These are phyloP conservation scores for Gossypium arboreum DNA, from an alignment of 345 rosid genomes.

Conservation along the genomic window DNA sequence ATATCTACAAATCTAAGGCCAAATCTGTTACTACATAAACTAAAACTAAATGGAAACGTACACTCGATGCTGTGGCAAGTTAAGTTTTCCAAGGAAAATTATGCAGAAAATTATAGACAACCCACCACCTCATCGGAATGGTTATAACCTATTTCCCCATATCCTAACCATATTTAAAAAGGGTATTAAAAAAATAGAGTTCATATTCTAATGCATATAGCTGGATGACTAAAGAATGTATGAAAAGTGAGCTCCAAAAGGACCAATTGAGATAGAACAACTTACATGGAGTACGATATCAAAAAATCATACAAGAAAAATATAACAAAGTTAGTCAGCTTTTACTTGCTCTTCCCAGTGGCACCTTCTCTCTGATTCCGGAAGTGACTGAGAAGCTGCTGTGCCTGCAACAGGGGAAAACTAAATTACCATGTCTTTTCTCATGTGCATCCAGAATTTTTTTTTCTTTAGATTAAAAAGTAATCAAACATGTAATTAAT, in stretches of 20 bases:
- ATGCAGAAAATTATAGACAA: background rate
- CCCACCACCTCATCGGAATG: background rate
- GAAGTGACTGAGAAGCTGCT: slow-evolving; percentile 89
- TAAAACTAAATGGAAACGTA: slow-evolving; percentile 9
- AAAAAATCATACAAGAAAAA: slow-evolving; percentile 13
- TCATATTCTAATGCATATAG: slow-evolving; percentile 14
- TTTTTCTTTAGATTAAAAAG: background rate
- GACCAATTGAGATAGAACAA: slow-evolving; percentile 8
- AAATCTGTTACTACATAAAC: slow-evolving; percentile 7
- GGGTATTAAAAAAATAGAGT: slow-evolving; percentile 8
- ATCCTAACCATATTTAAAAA: background rate
- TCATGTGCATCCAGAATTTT: background rate
- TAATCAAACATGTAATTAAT: background rate
- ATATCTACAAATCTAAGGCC: slow-evolving; percentile 27
- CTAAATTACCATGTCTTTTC: slow-evolving; percentile 20
- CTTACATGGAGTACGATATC: slow-evolving; percentile 10
- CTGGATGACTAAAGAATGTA: slow-evolving; percentile 16
- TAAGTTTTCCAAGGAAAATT: slow-evolving; percentile 14
- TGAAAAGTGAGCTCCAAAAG: background rate
- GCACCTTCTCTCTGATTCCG: slow-evolving; percentile 77
- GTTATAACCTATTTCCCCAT: background rate
- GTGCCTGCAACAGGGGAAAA: slow-evolving; percentile 57
- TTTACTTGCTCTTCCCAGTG: slow-evolving; percentile 56
- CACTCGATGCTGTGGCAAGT: slow-evolving; percentile 22
- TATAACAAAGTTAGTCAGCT: slow-evolving; percentile 11